Percentiles rank a stretch among this genome's conserved stretches.
Conservation (phyloP, 495 filamentous ascomycete genomes). For the Trichodelitschia bisporula region DNA sequence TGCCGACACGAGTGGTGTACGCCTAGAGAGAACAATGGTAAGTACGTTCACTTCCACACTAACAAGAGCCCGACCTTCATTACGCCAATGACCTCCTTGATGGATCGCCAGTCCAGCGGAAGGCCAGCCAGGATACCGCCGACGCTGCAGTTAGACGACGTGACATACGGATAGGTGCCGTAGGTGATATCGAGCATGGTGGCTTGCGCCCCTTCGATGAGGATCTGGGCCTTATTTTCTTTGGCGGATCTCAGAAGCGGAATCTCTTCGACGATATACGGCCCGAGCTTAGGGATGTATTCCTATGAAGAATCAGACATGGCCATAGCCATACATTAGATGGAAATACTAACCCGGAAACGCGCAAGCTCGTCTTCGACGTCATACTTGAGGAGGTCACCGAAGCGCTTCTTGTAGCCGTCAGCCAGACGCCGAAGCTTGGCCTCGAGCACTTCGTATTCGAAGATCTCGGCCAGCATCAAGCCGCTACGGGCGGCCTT, state of each 20-base stretch:
- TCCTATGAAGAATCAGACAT: too few relatives aligned
- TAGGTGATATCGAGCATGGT: constrained; percentile 44
- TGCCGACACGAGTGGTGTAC: constrained; percentile 24
- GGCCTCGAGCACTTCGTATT: constrained; percentile 45
- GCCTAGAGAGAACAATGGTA: neutral
- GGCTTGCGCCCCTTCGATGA: constrained; percentile 82
- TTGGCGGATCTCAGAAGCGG: constrained; percentile 29
- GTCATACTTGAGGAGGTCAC: constrained; percentile 40
- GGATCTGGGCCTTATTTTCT: constrained; percentile 33
- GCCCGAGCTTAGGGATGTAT: constrained; percentile 40
- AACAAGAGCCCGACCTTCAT: constrained; percentile 40
- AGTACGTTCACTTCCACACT: neutral
- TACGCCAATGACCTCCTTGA: constrained; percentile 53
- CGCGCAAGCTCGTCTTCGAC: constrained; percentile 55
- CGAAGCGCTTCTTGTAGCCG: constrained; percentile 49
- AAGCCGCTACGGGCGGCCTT: constrained; percentile 58
- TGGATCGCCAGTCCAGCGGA: constrained; percentile 24
- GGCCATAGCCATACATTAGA: too few relatives aligned
- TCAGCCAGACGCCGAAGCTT: constrained; percentile 40
- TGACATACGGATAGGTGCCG: constrained; percentile 9
- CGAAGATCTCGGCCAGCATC: constrained; percentile 50
- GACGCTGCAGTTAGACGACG: constrained; percentile 8
- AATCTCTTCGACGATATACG: constrained; percentile 45
- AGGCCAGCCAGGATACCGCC: constrained; percentile 61
- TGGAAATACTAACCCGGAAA: too few relatives aligned